A percentile compares a stretch with the other conserved stretches of the same genome.
These are phyloP conservation scores for Aspergillus quadricinctus DNA, from an alignment of 2,329 filamentous ascomycete species.

Conservation along the genomic window DNA sequence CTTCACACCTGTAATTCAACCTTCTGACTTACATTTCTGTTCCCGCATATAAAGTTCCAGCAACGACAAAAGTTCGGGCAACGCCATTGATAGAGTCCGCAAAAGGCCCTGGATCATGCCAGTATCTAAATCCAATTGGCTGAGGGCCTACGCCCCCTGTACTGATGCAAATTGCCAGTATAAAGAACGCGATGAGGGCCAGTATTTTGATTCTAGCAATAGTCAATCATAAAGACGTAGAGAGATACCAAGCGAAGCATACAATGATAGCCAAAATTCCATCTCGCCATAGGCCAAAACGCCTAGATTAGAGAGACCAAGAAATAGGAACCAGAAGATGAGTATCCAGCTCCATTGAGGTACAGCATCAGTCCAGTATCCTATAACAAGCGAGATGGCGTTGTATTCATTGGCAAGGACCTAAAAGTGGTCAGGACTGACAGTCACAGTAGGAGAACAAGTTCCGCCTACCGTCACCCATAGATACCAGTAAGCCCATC, in stretches of 20 bases:
- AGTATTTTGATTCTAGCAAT: slow-evolving; percentile 27
- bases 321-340: slow-evolving; percentile 44
- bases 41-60: slow-evolving; percentile 31
- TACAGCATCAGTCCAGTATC: slow-evolving; percentile 42
- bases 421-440: slow-evolving; percentile 5
- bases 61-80: slow-evolving; percentile 33
- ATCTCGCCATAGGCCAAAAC: slow-evolving; percentile 51
- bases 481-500: slow-evolving; percentile 63
- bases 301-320: slow-evolving; percentile 38
- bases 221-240: background rate
- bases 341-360: slow-evolving; percentile 46
- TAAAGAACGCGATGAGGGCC: slow-evolving; percentile 29
- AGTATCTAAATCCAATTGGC: slow-evolving; percentile 35
- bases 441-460: background rate
- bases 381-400: slow-evolving; percentile 43
- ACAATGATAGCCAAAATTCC: slow-evolving; percentile 44
- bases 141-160: slow-evolving; percentile 27
- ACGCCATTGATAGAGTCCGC: slow-evolving; percentile 34
- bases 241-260: background rate
- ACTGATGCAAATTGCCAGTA: slow-evolving; percentile 32
- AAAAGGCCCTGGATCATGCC: slow-evolving; percentile 32
- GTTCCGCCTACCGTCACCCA: slow-evolving; percentile 36
- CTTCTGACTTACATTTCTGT: slow-evolving; percentile 26
- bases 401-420: slow-evolving; percentile 44
- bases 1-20: background rate